Base-by-base conservation (phyloP, 2,329 filamentous ascomycete genomes). In the Berkeleyomyces basicola region DNA sequence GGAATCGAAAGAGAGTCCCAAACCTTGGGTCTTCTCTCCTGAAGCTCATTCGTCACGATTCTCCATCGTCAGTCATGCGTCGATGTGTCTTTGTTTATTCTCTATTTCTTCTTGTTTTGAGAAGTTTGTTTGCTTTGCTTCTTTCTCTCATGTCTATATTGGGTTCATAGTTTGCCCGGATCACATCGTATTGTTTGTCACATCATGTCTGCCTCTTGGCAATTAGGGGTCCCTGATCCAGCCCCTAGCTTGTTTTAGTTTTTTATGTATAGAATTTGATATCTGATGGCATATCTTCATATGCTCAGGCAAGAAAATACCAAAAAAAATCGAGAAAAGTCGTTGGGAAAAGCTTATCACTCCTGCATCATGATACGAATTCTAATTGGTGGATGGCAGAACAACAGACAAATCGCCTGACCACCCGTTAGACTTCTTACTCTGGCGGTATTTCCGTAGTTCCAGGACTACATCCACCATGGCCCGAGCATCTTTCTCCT, bases 181-280 rank as follows among this genome's bases (percentile, higher is more conserved):
- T 60, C 58, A 60, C 59, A 61, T 64, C 58, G 62, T 64, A 64
- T 37, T 61, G 62, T 64, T 49, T 64, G 16, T 60, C 58, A 58
- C 42, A 47, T 64, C 58, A 37, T 64, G 62, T 64, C 62, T 64
- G 62, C 62, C 62, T 64, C 42, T 64, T 57, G 62, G 62, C 62
- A 64, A 61, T 51, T 57, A 57, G 62, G 62, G 51, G 11, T 16
- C 51, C 16, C 62, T 57, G 62, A 61, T 64, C 62, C 62, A 64
- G 62, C 51, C 51, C 58, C 61, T 31, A n/a, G 42, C 40, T 53
- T 64, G 58, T 61, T 58, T 57, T 64, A 51, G 23, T 49, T 58
- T 61, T 61, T 36, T 61, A 40, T 64, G 49, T 64, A 64, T 64
- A 64, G 62, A 64, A 64, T 47, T 42, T 44, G 33, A 43, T 53